Conservation (phyloP, 164 flowering plant species). For the Magnolia sinica region DNA sequence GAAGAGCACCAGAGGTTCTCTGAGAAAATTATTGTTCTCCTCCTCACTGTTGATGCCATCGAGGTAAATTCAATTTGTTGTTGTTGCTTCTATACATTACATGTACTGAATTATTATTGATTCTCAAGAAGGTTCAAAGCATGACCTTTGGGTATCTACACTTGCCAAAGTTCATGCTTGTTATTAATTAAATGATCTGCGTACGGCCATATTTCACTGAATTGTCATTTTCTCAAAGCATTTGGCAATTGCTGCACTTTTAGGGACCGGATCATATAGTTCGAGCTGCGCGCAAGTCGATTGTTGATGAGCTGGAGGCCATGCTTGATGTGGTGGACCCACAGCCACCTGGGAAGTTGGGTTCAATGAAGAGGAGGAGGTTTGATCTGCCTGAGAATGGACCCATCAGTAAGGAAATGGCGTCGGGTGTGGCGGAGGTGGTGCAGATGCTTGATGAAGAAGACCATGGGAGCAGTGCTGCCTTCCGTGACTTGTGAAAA, state of each 20-base stretch:
- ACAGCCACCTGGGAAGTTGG: constrained; percentile 59
- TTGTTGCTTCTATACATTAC: not conserved
- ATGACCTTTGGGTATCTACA: too few species aligned
- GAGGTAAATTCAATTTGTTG: constrained; percentile 45
- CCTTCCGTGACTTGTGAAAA: constrained; percentile 1
- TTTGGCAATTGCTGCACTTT: constrained; percentile 7
- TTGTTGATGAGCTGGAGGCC: constrained; percentile 91
- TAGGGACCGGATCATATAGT: constrained; percentile 89
- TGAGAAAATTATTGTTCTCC: constrained; percentile 85
- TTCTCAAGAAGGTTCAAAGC: too few species aligned
- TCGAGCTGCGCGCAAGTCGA: constrained; percentile 68
- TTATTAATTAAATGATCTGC: not conserved
- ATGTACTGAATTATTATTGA: not conserved
- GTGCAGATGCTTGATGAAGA: constrained; percentile 71
- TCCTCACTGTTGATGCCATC: constrained; percentile 86
- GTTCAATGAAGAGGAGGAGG: constrained; percentile 68
- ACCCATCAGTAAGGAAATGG: constrained; percentile 65
- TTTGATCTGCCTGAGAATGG: constrained; percentile 75
- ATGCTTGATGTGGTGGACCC: constrained; percentile 97
- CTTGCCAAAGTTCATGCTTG: not conserved
- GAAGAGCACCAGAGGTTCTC: constrained; percentile 87
- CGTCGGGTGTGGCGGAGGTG: constrained; percentile 80
- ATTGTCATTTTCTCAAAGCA: not conserved
- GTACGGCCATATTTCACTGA: not conserved
- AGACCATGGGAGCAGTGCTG: constrained; percentile 25